Conservation (phyloP, 805 yeast species). For the Tetrapisispora fleetii region DNA sequence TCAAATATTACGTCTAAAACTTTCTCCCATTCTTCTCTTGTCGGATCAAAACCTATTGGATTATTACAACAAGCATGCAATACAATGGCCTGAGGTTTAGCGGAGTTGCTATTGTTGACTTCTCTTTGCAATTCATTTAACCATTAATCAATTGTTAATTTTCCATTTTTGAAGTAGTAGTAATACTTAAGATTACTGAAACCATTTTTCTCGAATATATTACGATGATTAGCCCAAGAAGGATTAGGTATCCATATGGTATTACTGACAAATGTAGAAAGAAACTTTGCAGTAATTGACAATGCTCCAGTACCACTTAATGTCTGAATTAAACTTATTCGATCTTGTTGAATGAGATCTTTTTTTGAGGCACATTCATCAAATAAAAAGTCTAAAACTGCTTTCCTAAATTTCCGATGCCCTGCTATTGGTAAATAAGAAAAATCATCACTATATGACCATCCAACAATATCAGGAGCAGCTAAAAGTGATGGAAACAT, state of each 20-base stretch:
- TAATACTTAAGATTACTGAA: slow-evolving; percentile 46
- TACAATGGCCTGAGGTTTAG: slow-evolving; percentile 41
- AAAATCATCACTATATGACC: slow-evolving; percentile 51
- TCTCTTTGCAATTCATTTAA: slow-evolving; percentile 40
- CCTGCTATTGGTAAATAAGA: slow-evolving; percentile 62
- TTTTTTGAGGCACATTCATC: slow-evolving; percentile 44
- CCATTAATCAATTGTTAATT: slow-evolving; percentile 57
- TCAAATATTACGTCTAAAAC: slow-evolving; percentile 54
- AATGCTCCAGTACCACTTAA: slow-evolving; percentile 93
- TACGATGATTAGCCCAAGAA: slow-evolving; percentile 90
- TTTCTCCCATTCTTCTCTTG: slow-evolving; percentile 67
- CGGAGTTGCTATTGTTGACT: slow-evolving; percentile 40
- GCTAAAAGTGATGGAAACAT: slow-evolving; percentile 24
- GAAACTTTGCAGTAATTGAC: slow-evolving; percentile 72
- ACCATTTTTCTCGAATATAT: slow-evolving; percentile 70
- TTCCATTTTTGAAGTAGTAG: slow-evolving; percentile 65
- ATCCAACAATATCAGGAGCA: slow-evolving; percentile 26
- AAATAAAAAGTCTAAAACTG: slow-evolving; percentile 64
- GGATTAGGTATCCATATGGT: slow-evolving; percentile 69
- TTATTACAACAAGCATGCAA: slow-evolving; percentile 95
- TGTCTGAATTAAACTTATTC: slow-evolving; percentile 79
- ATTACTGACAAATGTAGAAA: slow-evolving; percentile 38
- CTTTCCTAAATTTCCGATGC: slow-evolving; percentile 50
- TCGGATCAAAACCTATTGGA: slow-evolving; percentile 93
- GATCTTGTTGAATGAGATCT: slow-evolving; percentile 44